Base-by-base conservation (phyloP, 2,329 filamentous ascomycete species). In the Fusarium denticulatum region DNA sequence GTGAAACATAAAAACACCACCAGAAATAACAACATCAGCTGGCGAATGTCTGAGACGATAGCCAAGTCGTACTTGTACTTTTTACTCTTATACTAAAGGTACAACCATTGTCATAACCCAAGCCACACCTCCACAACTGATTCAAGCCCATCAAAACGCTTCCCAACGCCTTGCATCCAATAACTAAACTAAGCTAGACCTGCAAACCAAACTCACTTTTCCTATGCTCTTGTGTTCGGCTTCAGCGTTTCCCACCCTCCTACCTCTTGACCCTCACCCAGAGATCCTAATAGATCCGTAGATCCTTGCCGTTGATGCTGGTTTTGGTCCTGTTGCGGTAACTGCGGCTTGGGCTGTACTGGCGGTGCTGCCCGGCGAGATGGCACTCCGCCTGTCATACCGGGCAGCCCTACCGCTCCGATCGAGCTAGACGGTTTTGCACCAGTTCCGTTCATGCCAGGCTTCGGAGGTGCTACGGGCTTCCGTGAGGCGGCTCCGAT, bases 211-310 rank as follows among this genome's bases (percentile, higher is more conserved):
- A n/a, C n/a, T 36, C 34, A 58, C 18, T 34, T 42, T 49, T 43
- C 18, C 60, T 69, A 75, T 63, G 73, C 61, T 53, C 74, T 74
- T 42, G 78, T 78, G 60, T 78, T 83, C 32, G 88, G 88, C 77
- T 88, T 88, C 76, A 90, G 75, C 9, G 88, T 86, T 76, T 89
- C 87, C 88, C 88, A 90, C 28, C 86, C 84, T 18, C 85, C 85
- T 79, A 89, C 82, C 42, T 85, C 86, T 40, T 81, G 81, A n/a
- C 76, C 83, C 49, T 88, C 87, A 47, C 84, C 85, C 37, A 88
- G 77, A 50, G 88, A 82, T 69, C 88, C 88, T 24, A 88, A 77
- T 47, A 85, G 73, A 67, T 83, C 83, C 53, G 83, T 79, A 10
- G 81, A 79, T 16, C 79, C 80, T 50, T 77, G 73, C 39, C 40